Conservation (phyloP, 768 basidiomycete species). For the Tricholoma hemisulphureum region DNA sequence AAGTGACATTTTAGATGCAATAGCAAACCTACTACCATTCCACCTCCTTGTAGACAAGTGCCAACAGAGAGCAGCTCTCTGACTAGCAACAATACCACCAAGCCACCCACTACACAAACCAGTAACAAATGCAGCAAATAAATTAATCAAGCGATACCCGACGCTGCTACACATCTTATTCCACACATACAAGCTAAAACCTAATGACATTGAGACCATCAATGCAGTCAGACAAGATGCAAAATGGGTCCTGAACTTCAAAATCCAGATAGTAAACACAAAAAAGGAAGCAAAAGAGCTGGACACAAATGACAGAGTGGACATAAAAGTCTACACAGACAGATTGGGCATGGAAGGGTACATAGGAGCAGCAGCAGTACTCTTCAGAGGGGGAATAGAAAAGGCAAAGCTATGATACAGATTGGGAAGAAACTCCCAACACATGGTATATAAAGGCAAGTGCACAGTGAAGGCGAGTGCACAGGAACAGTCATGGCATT, state of each 20-base stretch:
- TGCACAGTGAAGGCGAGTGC: constrained; percentile 20
- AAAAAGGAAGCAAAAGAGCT: constrained; percentile 2
- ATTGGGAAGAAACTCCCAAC: constrained; percentile 8
- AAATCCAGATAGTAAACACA: constrained; percentile 2
- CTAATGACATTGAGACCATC: constrained; percentile 13
- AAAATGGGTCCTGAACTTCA: not conserved
- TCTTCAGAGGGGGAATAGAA: not conserved
- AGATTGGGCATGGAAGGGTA: constrained; percentile 12
- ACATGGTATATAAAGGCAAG: constrained; percentile 16
- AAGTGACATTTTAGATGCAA: constrained; percentile 2
- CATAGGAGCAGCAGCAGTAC: constrained; percentile 12
- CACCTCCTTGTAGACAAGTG: constrained; percentile 4
- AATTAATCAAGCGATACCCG: constrained; percentile 3
- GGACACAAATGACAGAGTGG: not conserved
- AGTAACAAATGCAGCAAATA: not conserved
- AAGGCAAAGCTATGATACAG: constrained; percentile 7
- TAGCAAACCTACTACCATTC: constrained; percentile 8
- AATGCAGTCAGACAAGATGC: too few species aligned
- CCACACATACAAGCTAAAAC: constrained; percentile 1
- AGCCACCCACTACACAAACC: constrained; percentile 10
- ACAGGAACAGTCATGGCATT: constrained; percentile 10
- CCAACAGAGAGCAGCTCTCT: constrained; percentile 3
- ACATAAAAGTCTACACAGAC: constrained; percentile 13
- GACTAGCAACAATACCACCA: constrained; percentile 6
- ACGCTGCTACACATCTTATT: constrained; percentile 12